Evolutionary conservation across 177 flowering plant genomes (phyloP).

Genomic region (Vitis hybrid): DNA sequence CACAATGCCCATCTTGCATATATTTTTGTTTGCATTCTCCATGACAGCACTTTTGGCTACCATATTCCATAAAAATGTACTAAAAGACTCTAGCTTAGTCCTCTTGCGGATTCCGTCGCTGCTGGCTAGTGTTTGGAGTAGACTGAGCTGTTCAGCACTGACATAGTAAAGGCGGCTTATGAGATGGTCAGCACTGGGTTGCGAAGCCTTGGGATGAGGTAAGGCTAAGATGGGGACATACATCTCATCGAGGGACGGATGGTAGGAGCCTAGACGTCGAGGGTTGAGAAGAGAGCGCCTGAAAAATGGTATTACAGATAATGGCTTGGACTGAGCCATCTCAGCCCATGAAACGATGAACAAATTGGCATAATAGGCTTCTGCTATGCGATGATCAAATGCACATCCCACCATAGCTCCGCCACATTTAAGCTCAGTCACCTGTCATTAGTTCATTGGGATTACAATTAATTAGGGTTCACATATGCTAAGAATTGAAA

Average conservation of each 20-base stretch:
- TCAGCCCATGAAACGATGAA: slow-evolving; percentile 38
- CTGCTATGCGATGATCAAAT: slow-evolving; percentile 11
- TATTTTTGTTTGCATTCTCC: neutral
- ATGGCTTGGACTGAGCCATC: slow-evolving; percentile 9
- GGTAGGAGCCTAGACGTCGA: neutral
- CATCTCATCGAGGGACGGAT: too few species aligned
- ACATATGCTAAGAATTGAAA: too few species aligned
- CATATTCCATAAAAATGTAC: slow-evolving; percentile 24
- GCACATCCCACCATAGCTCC: neutral
- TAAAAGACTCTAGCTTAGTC: slow-evolving; percentile 23
- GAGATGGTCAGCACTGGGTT: neutral
- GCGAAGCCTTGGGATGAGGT: neutral
- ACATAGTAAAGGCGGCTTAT: slow-evolving; percentile 36
- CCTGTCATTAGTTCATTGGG: too few species aligned
- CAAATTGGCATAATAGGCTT: slow-evolving; percentile 41
- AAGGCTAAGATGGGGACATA: too few species aligned
- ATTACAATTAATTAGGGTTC: too few species aligned
- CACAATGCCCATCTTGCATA: slow-evolving; percentile 20
- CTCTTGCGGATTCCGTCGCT: neutral
- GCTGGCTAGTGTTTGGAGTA: slow-evolving; percentile 25
- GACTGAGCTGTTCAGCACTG: slow-evolving; percentile 14
- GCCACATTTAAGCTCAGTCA: slow-evolving; percentile 34
- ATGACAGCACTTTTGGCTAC: slow-evolving; percentile 9
- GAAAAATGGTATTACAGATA: slow-evolving; percentile 12
- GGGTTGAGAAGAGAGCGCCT: slow-evolving; percentile 21